phyloP scores from a whole-genome alignment of 805 yeast genomes.

The Grigorovia transvaalensis region DNA sequence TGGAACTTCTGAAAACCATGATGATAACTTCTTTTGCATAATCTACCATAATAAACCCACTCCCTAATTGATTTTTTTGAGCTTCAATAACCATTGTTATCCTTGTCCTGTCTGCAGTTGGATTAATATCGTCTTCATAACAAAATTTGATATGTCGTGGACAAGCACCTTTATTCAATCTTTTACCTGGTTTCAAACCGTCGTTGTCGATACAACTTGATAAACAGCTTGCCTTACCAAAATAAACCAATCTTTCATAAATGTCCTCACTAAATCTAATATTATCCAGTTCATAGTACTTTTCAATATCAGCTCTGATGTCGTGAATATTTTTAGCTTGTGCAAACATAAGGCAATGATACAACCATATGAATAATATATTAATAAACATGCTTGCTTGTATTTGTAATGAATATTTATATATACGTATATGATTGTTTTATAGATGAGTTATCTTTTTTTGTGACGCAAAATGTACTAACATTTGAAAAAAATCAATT shows the following conservation, averaged over 20 bases:
- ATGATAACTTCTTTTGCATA: slow-evolving; percentile 34
- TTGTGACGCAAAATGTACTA: neutral
- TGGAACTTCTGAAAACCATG: slow-evolving; percentile 54
- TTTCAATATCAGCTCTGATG: neutral
- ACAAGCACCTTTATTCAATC: slow-evolving; percentile 28
- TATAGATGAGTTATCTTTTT: neutral
- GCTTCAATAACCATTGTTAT: slow-evolving; percentile 34
- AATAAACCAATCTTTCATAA: slow-evolving; percentile 25
- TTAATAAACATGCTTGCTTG: neutral
- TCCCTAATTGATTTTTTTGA: slow-evolving; percentile 38
- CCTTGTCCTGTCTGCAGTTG: slow-evolving; percentile 23
- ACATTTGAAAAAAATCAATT: neutral
- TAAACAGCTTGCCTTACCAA: slow-evolving; percentile 27
- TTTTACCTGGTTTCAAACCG: slow-evolving; percentile 14
- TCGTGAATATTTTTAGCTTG: slow-evolving; percentile 1
- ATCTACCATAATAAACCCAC: slow-evolving; percentile 47
- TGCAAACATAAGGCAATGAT: neutral
- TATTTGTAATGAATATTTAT: neutral
- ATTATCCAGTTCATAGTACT: neutral
- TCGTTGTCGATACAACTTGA: slow-evolving; percentile 28
- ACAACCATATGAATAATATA: neutral
- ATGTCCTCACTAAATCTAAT: slow-evolving; percentile 7
- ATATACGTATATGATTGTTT: neutral
- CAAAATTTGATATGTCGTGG: slow-evolving; percentile 26
- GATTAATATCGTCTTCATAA: slow-evolving; percentile 15